Percentiles rank a stretch among this genome's conserved stretches.
Conservation (phyloP, 2,329 filamentous ascomycete genomes). For the Colletotrichum spinosum region DNA sequence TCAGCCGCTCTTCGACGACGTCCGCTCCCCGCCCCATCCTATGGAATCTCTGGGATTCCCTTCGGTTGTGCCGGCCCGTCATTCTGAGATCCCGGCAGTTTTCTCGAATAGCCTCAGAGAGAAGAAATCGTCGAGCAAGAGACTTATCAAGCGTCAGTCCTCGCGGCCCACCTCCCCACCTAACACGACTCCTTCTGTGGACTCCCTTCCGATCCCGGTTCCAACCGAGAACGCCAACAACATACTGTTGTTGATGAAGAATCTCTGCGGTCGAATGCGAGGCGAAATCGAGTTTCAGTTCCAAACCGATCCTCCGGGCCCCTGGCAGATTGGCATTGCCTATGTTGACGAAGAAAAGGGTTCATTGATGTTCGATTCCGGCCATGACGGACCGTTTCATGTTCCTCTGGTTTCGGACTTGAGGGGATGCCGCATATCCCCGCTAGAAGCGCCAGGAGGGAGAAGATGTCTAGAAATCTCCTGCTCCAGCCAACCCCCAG, state of each 20-base stretch:
- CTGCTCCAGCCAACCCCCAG: constrained; percentile 58
- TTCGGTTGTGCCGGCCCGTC: constrained; percentile 50
- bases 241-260: constrained; percentile 81
- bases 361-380: constrained; percentile 79
- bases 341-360: constrained; percentile 83
- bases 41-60: constrained; percentile 58
- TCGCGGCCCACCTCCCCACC: constrained; percentile 70
- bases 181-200: constrained; percentile 65
- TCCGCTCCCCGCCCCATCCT: constrained; percentile 53
- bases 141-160: constrained; percentile 66
- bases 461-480: constrained; percentile 65
- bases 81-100: constrained; percentile 35
- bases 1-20: constrained; percentile 63
- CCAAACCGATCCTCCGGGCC: constrained; percentile 68
- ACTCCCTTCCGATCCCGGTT: constrained; percentile 69
- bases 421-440: constrained; percentile 77
- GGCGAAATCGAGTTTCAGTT: constrained; percentile 84
- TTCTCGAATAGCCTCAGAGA: constrained; percentile 52
- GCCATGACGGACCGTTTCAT: constrained; percentile 73
- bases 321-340: constrained; percentile 79
- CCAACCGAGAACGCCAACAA: constrained; percentile 77
- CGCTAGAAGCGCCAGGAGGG: constrained; percentile 59
- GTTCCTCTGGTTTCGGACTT: constrained; percentile 78
- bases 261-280: constrained; percentile 81
- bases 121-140: constrained; percentile 60